Conservation (phyloP, 129 eudicot species). For the Deinandra increscens region DNA sequence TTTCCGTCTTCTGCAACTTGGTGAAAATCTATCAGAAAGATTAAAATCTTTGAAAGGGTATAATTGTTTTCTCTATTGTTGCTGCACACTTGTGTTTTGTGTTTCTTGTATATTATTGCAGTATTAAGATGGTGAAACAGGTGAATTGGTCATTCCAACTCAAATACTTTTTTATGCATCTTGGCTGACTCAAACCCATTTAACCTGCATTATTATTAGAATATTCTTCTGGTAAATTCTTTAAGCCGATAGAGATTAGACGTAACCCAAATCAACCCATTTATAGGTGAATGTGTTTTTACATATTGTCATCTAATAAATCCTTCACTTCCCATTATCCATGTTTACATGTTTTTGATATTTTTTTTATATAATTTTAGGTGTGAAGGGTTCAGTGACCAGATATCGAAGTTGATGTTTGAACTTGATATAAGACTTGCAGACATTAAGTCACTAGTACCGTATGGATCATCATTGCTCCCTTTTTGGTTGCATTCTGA, state of each 20-base stretch:
- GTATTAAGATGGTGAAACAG: neutral
- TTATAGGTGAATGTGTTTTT: neutral
- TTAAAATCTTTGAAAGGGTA: conserved; percentile 53
- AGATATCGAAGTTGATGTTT: conserved; percentile 39
- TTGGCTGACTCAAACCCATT: neutral
- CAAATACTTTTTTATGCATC: neutral
- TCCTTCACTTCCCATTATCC: neutral
- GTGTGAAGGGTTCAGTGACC: conserved; percentile 36
- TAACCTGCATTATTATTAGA: neutral
- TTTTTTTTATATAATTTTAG: conserved; percentile 35
- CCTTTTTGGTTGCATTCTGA: conserved; percentile 93
- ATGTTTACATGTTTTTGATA: neutral
- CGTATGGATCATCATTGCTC: conserved; percentile 61
- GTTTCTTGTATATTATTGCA: neutral
- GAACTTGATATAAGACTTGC: conserved; percentile 77
- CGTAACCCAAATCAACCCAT: neutral
- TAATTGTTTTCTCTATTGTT: neutral
- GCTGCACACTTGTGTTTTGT: neutral
- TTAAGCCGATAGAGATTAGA: neutral
- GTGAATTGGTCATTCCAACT: neutral
- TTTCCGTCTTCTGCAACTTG: conserved; percentile 41
- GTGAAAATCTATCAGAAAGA: conserved; percentile 61
- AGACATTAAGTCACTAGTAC: conserved; percentile 71
- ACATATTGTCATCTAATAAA: neutral
- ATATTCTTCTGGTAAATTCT: neutral